Evolutionary conservation across 2,329 filamentous ascomycete species (phyloP).

Genomic region (Stylonectria norvegica): DNA sequence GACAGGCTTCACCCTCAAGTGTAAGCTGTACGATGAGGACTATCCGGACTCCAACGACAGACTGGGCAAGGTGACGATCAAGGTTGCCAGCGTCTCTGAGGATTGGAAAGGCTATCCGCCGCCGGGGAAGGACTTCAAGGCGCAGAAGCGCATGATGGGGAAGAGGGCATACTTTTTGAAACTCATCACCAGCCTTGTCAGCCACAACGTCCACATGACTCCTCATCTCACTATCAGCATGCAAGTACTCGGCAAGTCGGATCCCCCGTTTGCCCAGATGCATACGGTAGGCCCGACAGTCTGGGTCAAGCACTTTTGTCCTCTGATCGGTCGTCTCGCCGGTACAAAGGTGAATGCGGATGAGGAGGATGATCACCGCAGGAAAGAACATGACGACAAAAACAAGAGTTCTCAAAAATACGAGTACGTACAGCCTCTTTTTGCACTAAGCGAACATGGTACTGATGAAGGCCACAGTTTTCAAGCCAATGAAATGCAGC

Average conservation of each 20-base stretch:
- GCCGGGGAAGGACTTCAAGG: slow-evolving; percentile 56
- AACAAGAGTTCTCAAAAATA: slow-evolving; percentile 65
- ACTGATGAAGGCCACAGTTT: slow-evolving; percentile 55
- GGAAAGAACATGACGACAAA: slow-evolving; percentile 20
- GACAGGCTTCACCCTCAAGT: slow-evolving; percentile 79
- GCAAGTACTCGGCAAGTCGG: slow-evolving; percentile 72
- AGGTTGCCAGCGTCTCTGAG: slow-evolving; percentile 57
- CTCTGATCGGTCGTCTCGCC: slow-evolving; percentile 78
- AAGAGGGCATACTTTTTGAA: slow-evolving; percentile 81
- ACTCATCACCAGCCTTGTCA: slow-evolving; percentile 61
- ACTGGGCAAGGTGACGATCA: slow-evolving; percentile 78
- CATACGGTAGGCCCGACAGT: slow-evolving; percentile 75
- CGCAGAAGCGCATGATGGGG: slow-evolving; percentile 82
- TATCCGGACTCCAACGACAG: slow-evolving; percentile 80
- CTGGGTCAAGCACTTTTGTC: slow-evolving; percentile 83
- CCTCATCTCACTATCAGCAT: slow-evolving; percentile 71
- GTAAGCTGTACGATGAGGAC: slow-evolving; percentile 87
- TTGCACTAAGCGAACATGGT: background rate
- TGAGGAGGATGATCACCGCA: slow-evolving; percentile 44
- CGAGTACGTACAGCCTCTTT: slow-evolving; percentile 54
- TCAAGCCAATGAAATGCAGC: slow-evolving; percentile 87
- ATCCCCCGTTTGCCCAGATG: slow-evolving; percentile 63
- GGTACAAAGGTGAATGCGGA: slow-evolving; percentile 67
- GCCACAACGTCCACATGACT: slow-evolving; percentile 61
- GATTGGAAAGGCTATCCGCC: slow-evolving; percentile 67